A percentile compares a stretch with the other conserved stretches of the same genome.
phyloP scores from a whole-genome alignment of 192 early-diverging fungal species.

The Phlyctochytrium planicorne region DNA sequence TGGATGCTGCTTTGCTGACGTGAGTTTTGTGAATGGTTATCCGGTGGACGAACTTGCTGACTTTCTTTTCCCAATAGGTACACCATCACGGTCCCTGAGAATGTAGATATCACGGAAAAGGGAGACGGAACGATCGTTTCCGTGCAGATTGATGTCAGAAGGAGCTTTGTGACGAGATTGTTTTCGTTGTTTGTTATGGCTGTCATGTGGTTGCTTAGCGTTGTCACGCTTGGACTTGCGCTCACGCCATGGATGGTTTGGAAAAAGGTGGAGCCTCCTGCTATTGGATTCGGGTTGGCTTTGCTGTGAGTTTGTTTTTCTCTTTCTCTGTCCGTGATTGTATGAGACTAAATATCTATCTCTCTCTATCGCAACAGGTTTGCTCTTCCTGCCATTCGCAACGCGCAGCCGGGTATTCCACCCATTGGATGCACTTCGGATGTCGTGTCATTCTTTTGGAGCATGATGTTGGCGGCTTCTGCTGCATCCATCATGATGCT shows the following conservation, averaged over 20 bases:
- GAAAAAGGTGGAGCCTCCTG: constrained; percentile 5
- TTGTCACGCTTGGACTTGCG: not conserved
- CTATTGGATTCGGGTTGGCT: not conserved
- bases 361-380: constrained; percentile 15
- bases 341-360: not conserved
- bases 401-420: constrained; percentile 24
- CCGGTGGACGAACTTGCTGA: too few species aligned
- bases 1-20: not conserved
- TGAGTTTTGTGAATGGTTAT: too few species aligned
- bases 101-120: not conserved
- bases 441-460: constrained; percentile 16
- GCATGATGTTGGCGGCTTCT: constrained; percentile 7
- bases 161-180: constrained; percentile 4
- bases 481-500: constrained; percentile 8
- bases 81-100: constrained; percentile 3
- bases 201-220: not conserved
- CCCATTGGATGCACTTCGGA: constrained; percentile 20
- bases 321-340: not conserved
- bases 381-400: constrained; percentile 25
- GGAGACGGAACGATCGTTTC: not conserved
- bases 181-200: constrained; percentile 9
- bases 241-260: not conserved
- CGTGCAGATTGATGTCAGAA: not conserved
- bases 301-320: not conserved
- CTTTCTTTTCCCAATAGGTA: too few species aligned